Percentiles rank a stretch among this genome's conserved stretches.
These are phyloP conservation scores for Harringtonia lauricola DNA, from an alignment of 2,329 filamentous ascomycete species.

Conservation along the genomic window DNA sequence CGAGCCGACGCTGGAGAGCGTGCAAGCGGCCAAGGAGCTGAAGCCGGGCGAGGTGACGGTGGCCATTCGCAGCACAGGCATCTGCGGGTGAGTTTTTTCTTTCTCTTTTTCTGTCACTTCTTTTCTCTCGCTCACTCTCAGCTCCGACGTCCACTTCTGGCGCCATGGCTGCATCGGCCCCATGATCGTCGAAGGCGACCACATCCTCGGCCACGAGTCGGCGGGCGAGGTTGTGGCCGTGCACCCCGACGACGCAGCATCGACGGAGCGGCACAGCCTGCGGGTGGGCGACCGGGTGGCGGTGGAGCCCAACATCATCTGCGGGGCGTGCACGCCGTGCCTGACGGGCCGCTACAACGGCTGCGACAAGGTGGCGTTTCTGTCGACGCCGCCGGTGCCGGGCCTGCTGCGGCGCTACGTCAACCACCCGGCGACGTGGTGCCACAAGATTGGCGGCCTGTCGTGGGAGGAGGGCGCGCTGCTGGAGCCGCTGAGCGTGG, in stretches of 20 bases:
- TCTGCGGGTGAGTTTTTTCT: conserved; percentile 65
- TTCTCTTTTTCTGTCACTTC: neutral
- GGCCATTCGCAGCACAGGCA: conserved; percentile 86
- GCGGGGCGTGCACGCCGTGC: conserved; percentile 81
- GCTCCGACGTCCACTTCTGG: conserved; percentile 96
- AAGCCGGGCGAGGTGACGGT: conserved; percentile 78
- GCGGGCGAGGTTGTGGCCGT: conserved; percentile 74
- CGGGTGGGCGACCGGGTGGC: conserved; percentile 84
- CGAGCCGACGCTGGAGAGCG: conserved; percentile 62
- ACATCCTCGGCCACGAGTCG: conserved; percentile 92
- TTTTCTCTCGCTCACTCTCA: conserved; percentile 20
- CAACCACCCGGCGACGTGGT: conserved; percentile 90
- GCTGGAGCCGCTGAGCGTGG: conserved; percentile 82
- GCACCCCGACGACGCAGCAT: conserved; percentile 38
- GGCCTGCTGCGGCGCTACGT: conserved; percentile 86
- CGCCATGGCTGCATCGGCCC: conserved; percentile 89
- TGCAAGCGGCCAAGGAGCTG: conserved; percentile 54
- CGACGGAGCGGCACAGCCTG: conserved; percentile 51
- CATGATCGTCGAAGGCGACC: conserved; percentile 82
- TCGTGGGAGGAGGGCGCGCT: conserved; percentile 84
- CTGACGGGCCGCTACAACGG: conserved; percentile 91
- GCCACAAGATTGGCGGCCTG: conserved; percentile 86
- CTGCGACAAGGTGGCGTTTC: conserved; percentile 74
- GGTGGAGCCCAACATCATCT: conserved; percentile 89
- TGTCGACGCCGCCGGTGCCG: conserved; percentile 81